Evolutionary conservation across 164 flowering plant species (phyloP), one percentile per base, ranked within the genome.

Genomic region (Cinnamomum chago): DNA sequence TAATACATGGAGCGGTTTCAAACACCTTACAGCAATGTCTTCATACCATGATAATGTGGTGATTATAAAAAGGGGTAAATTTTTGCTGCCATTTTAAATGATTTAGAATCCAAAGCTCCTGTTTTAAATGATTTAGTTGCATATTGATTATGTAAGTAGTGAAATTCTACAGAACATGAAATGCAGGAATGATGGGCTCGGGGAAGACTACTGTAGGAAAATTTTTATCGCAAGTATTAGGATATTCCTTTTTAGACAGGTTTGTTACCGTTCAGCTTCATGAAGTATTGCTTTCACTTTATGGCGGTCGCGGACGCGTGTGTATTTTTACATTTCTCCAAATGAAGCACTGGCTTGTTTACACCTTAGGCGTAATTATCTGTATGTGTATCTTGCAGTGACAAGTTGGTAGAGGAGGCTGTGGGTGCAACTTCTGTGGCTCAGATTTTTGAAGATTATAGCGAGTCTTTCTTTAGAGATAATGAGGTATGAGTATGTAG

Each of bases 131-230:
- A 5, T 3, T 22, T 11, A 64, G 28, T 13, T 12, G 24, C 11
- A 25, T 27, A 30, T 17, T 15, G n/a, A 30, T 47, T 68, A 30
- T 30, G 10, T 40, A 22, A 27, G 11, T 50, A 47, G n/a, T 25
- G 75, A 18, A 70, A 75, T 11, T 58, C 24, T 40, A 20, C 70
- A 50, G 17, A 24, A 70, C 70, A 17, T 67, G 47, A 72, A 55
- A 70, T 86, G 81, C 85, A 95, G 99, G 99, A 75, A 90, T 96
- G 97, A 96, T 96, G 98, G 98, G 99, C 35, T 94, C 97, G 78
- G 99, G 99, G 5, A 96, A 96, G 81, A 94, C 98, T 55, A 96
- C 98, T 23, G 90, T 94, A 13, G 99, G 99, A 72, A 89, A 85
- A 84, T 79, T 96, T 75, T 73, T 96, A 76, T 79, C 99, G 0